Evolutionary conservation across 2,329 filamentous ascomycete species (phyloP).

Genomic region (Magnaporthiopsis rhizophila): DNA sequence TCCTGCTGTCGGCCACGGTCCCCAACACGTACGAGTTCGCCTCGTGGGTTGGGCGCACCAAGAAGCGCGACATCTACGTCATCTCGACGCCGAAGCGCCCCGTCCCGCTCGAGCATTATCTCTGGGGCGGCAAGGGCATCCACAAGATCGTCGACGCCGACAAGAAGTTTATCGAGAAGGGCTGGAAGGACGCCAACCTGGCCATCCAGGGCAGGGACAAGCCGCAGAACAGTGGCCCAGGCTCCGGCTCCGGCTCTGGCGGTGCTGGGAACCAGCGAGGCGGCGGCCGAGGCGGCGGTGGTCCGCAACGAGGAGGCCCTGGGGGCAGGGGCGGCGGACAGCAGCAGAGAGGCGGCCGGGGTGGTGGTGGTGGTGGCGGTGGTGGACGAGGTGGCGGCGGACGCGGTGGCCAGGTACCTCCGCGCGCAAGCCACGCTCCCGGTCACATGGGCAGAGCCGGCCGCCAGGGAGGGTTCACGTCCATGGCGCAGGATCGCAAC

Average conservation of each 20-base stretch:
- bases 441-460: constrained; percentile 90
- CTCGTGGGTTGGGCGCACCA: constrained; percentile 95
- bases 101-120: constrained; percentile 88
- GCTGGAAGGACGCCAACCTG: constrained; percentile 90
- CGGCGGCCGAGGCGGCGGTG: constrained; percentile 28
- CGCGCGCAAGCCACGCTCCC: constrained; percentile 51
- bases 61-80: constrained; percentile 98
- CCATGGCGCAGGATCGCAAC: constrained; percentile 88
- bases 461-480: constrained; percentile 76
- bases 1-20: constrained; percentile 89
- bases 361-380: constrained; percentile 40
- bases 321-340: constrained; percentile 38
- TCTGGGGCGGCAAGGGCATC: constrained; percentile 91
- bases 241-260: constrained; percentile 22
- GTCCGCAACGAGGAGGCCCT: constrained; percentile 7
- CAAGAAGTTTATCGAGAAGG: constrained; percentile 83
- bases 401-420: constrained; percentile 49
- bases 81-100: constrained; percentile 95
- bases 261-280: constrained; percentile 20
- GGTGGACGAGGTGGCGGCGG: constrained; percentile 32
- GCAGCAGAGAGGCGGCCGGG: constrained; percentile 40
- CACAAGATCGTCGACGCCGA: constrained; percentile 91
- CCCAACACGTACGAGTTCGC: constrained; percentile 97
- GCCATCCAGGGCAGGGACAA: constrained; percentile 78
- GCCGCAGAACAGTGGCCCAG: constrained; percentile 12